These are phyloP conservation scores for Cyanodermella asteris DNA, from an alignment of 2,329 filamentous ascomycete species.

Conservation along the genomic window DNA sequence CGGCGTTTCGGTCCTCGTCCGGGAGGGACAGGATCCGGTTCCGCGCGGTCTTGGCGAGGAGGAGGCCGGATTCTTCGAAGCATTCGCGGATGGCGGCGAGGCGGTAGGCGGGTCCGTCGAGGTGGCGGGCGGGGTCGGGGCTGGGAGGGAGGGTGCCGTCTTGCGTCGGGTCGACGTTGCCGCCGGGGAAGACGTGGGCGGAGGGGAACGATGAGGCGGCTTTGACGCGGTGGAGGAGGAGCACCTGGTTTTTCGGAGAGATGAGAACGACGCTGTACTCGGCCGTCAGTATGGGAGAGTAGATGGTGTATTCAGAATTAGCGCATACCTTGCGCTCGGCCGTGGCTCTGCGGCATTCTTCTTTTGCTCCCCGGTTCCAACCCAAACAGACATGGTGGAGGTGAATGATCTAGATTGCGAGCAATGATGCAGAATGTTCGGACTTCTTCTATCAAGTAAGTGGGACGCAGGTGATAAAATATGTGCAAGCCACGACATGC, in stretches of 20 bases:
- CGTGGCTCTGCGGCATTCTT: too few relatives aligned
- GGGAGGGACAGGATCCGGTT: conserved; percentile 30
- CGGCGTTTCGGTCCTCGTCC: conserved; percentile 38
- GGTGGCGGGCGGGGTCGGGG: conserved; percentile 36
- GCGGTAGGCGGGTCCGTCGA: conserved; percentile 54
- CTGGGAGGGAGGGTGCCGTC: conserved; percentile 40
- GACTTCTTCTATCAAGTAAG: too few relatives aligned
- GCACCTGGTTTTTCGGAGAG: conserved; percentile 66
- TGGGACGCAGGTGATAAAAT: too few relatives aligned
- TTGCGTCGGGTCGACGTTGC: conserved; percentile 55
- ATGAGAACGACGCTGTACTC: conserved; percentile 51
- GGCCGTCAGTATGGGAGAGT: too few relatives aligned
- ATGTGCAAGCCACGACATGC: too few relatives aligned
- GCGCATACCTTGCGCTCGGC: too few relatives aligned
- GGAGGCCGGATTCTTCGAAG: conserved; percentile 83
- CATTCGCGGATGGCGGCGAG: conserved; percentile 71
- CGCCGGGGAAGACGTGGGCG: conserved; percentile 88
- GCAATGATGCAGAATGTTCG: too few relatives aligned
- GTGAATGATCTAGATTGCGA: too few relatives aligned
- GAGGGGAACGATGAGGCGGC: conserved; percentile 70
- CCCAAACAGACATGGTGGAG: too few relatives aligned
- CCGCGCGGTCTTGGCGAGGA: conserved; percentile 37
- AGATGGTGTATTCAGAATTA: too few relatives aligned
- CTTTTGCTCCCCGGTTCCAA: too few relatives aligned
- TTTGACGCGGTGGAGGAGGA: conserved; percentile 68